Base-by-base conservation (phyloP, 345 rosid genomes). In the Noccaea bulbosa region DNA sequence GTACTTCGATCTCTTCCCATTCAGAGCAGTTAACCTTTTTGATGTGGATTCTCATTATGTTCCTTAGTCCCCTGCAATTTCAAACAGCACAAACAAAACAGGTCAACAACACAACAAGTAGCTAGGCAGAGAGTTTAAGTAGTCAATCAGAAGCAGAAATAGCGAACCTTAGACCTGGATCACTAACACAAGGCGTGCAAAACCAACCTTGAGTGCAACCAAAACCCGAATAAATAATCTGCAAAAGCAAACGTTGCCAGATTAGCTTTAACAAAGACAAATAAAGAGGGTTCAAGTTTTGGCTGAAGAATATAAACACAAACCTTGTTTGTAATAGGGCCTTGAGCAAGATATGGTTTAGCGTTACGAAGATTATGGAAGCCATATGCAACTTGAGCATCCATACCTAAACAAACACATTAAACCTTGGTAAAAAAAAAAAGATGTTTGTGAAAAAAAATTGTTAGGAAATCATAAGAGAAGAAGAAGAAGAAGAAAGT, bases 191-290 rank as follows among this genome's bases (percentile, higher is more conserved):
- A 60, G 99, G 98, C 2, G 98, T 90, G 76, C 91, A 85, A 77
- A 95, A 95, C 98, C 97, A 92, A 77, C 99, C 99, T 65, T 95
- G 99, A 74, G 81, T 78, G 83, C 99, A 95, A 71, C 81, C 81
- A 78, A 88, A 95, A 64, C 96, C 73, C n/a, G 99, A 95, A 81
- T 92, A 95, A 69, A 95, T 90, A 65, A 94, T 71, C 99, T 94
- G 88, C 69, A 72, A 71, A 37, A 17, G 32, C 17, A 60, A 54
- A 54, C 3, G 0, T 33, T 40, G 22, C 2, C 30, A 27, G 30
- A 2, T 27, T 27, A 57, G 10, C 22, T 32, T 5, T 30, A 35
- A 24, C 39, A 52, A 15, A 61, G 50, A 65, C 24, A 65, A 8
- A n/a, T 7, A 38, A 72, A n/a, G 65, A 32, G 9, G 9, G 27